phyloP scores from a whole-genome alignment of 2,329 filamentous ascomycete genomes.

The Penicillium sumatraense region DNA sequence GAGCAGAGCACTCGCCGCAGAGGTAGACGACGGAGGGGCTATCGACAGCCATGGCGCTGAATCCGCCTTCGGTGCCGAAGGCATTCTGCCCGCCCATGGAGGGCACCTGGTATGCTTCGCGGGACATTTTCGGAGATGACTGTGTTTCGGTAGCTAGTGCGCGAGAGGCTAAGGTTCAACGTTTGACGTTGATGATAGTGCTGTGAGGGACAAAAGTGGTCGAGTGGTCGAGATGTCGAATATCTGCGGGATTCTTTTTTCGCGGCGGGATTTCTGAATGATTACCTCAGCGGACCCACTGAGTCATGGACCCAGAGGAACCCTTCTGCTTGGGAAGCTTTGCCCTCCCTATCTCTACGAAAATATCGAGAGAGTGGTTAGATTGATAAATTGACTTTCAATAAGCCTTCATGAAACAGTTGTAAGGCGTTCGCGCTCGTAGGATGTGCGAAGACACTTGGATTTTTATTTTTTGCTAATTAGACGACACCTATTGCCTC shows the following conservation, averaged over 20 bases:
- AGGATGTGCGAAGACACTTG: too few relatives aligned
- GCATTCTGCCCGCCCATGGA: slow-evolving; percentile 52
- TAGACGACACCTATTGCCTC: too few relatives aligned
- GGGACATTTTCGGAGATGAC: slow-evolving; percentile 60
- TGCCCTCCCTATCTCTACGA: too few relatives aligned
- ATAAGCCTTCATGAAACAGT: too few relatives aligned
- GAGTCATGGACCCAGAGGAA: too few relatives aligned
- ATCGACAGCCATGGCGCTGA: slow-evolving; percentile 46
- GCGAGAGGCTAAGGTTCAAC: too few relatives aligned
- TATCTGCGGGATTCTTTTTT: slow-evolving; percentile 19
- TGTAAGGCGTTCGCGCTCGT: too few relatives aligned
- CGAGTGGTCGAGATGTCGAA: neutral
- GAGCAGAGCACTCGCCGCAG: slow-evolving; percentile 83
- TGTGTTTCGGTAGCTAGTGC: slow-evolving; percentile 11
- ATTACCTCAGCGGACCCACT: neutral
- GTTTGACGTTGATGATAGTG: neutral
- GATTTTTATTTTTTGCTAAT: too few relatives aligned
- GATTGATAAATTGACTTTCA: too few relatives aligned
- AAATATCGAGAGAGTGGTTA: too few relatives aligned
- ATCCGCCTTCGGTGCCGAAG: slow-evolving; percentile 47
- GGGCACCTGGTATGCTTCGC: slow-evolving; percentile 79
- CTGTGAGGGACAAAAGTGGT: neutral
- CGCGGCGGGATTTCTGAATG: slow-evolving; percentile 3
- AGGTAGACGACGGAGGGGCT: slow-evolving; percentile 69
- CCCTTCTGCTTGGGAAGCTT: too few relatives aligned